Base-by-base conservation (phyloP, 2,329 filamentous ascomycete species). In the Neonectria sp. region DNA sequence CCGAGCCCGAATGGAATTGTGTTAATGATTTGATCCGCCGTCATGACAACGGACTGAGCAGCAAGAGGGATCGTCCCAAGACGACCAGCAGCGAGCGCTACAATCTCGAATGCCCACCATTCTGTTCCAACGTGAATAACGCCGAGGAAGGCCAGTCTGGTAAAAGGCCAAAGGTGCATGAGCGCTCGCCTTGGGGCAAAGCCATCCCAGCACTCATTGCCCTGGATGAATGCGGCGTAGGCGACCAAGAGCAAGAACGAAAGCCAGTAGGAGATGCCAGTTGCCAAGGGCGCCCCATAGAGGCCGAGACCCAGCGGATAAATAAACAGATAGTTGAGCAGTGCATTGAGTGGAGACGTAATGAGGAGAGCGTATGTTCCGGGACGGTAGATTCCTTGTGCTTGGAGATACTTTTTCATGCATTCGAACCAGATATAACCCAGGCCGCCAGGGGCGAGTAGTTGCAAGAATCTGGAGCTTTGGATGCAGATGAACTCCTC, bases 21-120 rank as follows among this genome's bases (percentile, higher is more conserved):
- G 76, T 90, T 95, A 84, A 95, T 91, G 63, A 95, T 89, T 77
- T 95, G 93, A 78, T 97, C 94, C 0, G 92, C 90, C 0, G 94
- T 97, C 94, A 97, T 97, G 78, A 97, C 95, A 25, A 97, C 93
- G 55, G 90, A 93, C 79, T 97, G 94, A 0, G 94, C 93, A 1
- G 94, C 94, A 0, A 97, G 85, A 0, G 93, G 88, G 37, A 95
- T 88, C 0, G 93, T 95, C 4, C 95, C 95, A 0, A 97, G 87
- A 40, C 91, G 88, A 1, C 94, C 94, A 6, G 94, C 94, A 2
- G 92, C 93, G 0, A 97, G 87, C 1, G 94, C 93, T 2, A 97
- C 93, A 71, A 97, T 95, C 80, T 97, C 94, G 74, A 97, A 97
- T 0, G 94, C 95, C 94, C 94, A 97, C 94, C 94, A 97, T 80